Conservation (phyloP, 2,329 filamentous ascomycete genomes). For the Aspergillus phoenicis region DNA sequence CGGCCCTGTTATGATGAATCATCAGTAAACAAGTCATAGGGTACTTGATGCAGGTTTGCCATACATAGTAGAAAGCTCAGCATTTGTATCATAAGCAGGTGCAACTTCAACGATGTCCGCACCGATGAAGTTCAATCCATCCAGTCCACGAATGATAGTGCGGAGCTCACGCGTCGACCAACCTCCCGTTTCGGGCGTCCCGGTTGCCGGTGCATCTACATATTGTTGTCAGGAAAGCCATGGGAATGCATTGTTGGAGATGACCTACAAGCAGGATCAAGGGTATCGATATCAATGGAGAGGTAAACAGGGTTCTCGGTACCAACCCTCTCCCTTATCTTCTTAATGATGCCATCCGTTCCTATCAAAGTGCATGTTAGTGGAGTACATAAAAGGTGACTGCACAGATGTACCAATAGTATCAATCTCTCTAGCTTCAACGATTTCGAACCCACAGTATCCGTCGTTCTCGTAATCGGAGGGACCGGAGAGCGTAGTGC, state of each 20-base stretch:
- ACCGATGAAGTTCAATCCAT: conserved; percentile 59
- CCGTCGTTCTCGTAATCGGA: conserved; percentile 84
- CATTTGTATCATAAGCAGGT: conserved; percentile 63
- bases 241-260: background rate
- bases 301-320: conserved; percentile 76
- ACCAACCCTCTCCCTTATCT: conserved; percentile 74
- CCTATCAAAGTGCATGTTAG: conserved; percentile 31
- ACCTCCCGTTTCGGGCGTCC: conserved; percentile 63
- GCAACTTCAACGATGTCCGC: conserved; percentile 66
- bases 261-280: conserved; percentile 74
- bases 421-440: conserved; percentile 73
- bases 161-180: conserved; percentile 64
- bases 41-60: background rate
- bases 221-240: background rate
- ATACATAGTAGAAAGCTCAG: conserved; percentile 58
- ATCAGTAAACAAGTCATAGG: background rate
- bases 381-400: background rate
- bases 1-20: conserved; percentile 32
- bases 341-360: conserved; percentile 73
- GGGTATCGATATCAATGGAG: conserved; percentile 82
- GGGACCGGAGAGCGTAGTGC: conserved; percentile 76
- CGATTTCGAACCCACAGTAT: conserved; percentile 81
- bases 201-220: conserved; percentile 52
- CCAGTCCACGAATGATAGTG: conserved; percentile 61
- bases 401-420: conserved; percentile 53